Evolutionary conservation across 1,284 basidiomycete genomes (phyloP), one percentile per base, ranked within the genome.

Genomic region (Rhodotorula sp.): DNA sequence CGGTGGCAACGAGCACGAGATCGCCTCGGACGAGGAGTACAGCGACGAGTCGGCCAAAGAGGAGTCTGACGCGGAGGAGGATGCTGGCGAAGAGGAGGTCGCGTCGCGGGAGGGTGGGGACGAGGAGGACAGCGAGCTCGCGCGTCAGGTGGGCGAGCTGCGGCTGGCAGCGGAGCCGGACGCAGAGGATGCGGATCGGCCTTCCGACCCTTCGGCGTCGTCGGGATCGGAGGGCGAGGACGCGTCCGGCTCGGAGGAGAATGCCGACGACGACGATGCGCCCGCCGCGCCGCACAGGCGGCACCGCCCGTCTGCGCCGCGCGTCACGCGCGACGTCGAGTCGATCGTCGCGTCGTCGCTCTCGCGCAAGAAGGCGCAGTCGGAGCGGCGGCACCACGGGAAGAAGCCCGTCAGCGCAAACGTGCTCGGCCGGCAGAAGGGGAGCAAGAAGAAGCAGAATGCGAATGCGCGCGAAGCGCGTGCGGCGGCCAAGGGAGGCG

Each of bases 1-100:
- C 44, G 44, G 15, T n/a, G n/a, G n/a, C 53, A 51, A 69, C 29
- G 70, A 60, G 21, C 69, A 76, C 21, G 46, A 67, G 21, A 55
- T 67, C 36, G 66, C 66, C 3, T 67, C 66, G 10, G 66, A 67
- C 41, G 78, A 84, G 13, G 75, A 72, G 61, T 82, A 83, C 58
- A 80, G 77, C 66, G 81, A 81, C 32, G 81, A 83, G 60, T 83
- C 82, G 53, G 80, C 79, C 21, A 80, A 79, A 21, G 83, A 80
- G 25, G 81, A 66, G 37, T 73, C 77, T 67, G 78, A 68, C 21
- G 83, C 83, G n/a, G 77, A 73, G 32, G 62, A n/a, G 25, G 58
- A 54, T 29, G 27, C 25, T 50, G 51, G 5, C 56, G 70, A 27
- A 48, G 51, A 32, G 34, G 59, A 29, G 41, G 60, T 51, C 22